Percentiles rank a stretch among this genome's conserved stretches.
Conservation (phyloP, 2,329 filamentous ascomycete genomes). For the Sordariomycetes sp. region DNA sequence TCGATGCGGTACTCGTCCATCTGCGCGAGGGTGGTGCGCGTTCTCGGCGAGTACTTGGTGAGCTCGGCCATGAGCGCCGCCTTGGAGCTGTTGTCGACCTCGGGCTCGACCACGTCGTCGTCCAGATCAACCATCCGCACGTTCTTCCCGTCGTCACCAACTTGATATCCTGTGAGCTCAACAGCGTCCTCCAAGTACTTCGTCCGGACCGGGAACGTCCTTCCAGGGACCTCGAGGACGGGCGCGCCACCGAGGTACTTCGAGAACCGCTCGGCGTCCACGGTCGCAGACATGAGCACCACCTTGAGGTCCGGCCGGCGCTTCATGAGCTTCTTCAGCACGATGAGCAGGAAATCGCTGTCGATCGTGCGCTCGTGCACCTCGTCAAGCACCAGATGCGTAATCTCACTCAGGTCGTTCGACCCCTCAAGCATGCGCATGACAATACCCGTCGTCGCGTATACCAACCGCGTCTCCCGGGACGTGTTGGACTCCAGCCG, state of each 20-base stretch:
- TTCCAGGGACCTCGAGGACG: constrained; percentile 79
- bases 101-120: constrained; percentile 44
- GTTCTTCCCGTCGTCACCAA: constrained; percentile 30
- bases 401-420: constrained; percentile 77
- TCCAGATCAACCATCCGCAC: constrained; percentile 44
- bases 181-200: constrained; percentile 88
- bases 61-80: constrained; percentile 50
- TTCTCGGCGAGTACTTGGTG: constrained; percentile 63
- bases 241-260: constrained; percentile 78
- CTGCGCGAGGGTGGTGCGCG: constrained; percentile 60
- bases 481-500: constrained; percentile 81
- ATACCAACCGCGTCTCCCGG: constrained; percentile 74
- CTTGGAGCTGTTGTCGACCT: constrained; percentile 30
- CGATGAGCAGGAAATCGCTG: constrained; percentile 89
- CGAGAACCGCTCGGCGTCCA: constrained; percentile 86
- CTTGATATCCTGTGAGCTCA: constrained; percentile 69
- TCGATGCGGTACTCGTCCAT: constrained; percentile 90
- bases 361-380: constrained; percentile 96
- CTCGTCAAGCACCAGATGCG: constrained; percentile 92
- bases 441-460: constrained; percentile 87
- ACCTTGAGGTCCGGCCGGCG: constrained; percentile 79
- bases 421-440: constrained; percentile 93
- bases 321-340: constrained; percentile 71
- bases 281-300: constrained; percentile 93
- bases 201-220: constrained; percentile 85